A percentile compares a stretch with the other conserved stretches of the same genome.
Conservation (phyloP, 2,329 filamentous ascomycete species). For the Penicillium sp. region DNA sequence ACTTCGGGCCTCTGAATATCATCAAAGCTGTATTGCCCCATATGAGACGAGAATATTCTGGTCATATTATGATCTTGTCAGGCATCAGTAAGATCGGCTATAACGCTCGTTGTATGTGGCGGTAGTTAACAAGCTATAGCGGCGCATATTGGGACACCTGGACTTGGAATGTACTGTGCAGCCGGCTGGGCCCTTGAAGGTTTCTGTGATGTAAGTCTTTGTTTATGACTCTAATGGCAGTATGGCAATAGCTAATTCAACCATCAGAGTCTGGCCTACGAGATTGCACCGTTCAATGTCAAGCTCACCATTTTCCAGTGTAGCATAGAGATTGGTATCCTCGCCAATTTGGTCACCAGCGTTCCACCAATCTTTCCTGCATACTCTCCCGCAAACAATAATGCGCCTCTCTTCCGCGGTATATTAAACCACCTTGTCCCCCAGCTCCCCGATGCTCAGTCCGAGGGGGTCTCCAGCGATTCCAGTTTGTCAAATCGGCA, state of each 20-base stretch:
- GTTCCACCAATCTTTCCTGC: slow-evolving; percentile 70
- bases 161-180: slow-evolving; percentile 85
- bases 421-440: slow-evolving; percentile 80
- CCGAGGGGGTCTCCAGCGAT: slow-evolving; percentile 6
- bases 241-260: slow-evolving; percentile 9
- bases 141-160: slow-evolving; percentile 88
- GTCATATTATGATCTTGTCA: slow-evolving; percentile 85
- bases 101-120: background rate
- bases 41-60: slow-evolving; percentile 74
- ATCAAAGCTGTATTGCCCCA: slow-evolving; percentile 83
- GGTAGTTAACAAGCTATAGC: slow-evolving; percentile 43
- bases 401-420: slow-evolving; percentile 76
- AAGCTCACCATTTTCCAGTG: slow-evolving; percentile 95
- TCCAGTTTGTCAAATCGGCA: slow-evolving; percentile 8
- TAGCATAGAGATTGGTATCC: slow-evolving; percentile 83
- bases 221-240: background rate
- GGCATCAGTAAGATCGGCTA: slow-evolving; percentile 63
- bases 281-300: slow-evolving; percentile 94
- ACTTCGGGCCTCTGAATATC: slow-evolving; percentile 93
- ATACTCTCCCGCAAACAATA: slow-evolving; percentile 66
- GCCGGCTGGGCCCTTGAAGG: slow-evolving; percentile 94
- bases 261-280: slow-evolving; percentile 73
- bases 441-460: slow-evolving; percentile 58
- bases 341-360: slow-evolving; percentile 83
- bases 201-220: slow-evolving; percentile 70